Conservation (phyloP, 2,329 filamentous ascomycete species). For the Alternaria angustiovoidea region DNA sequence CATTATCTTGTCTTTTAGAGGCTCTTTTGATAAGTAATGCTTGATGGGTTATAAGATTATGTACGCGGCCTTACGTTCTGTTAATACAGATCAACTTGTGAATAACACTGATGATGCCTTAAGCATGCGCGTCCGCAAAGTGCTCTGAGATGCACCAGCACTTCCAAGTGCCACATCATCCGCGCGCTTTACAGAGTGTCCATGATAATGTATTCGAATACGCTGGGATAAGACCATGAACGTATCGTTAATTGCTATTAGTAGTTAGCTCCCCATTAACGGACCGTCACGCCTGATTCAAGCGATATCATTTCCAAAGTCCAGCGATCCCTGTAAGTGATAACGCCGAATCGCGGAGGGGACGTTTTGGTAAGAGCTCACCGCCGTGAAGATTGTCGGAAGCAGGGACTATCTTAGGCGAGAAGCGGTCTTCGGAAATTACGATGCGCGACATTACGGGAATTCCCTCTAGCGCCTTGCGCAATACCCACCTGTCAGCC, state of each 20-base stretch:
- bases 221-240: background rate
- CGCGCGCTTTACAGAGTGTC: too few species aligned
- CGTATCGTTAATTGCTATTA: background rate
- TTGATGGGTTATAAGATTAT: background rate
- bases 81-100: rapidly evolving
- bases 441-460: too few species aligned
- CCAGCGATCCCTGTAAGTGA: background rate
- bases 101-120: rapidly evolving
- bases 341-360: background rate
- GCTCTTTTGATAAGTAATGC: background rate
- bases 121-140: too few species aligned
- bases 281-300: background rate
- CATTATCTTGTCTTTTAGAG: background rate
- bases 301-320: background rate
- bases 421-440: too few species aligned
- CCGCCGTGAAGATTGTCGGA: background rate
- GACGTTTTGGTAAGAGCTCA: background rate
- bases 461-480: too few species aligned
- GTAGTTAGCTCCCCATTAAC: background rate
- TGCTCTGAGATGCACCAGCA: too few species aligned
- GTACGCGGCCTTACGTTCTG: rapidly evolving
- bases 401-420: too few species aligned
- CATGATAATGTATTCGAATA: too few species aligned
- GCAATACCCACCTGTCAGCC: too few species aligned
- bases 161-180: too few species aligned